Evolutionary conservation across 1,139 yeast species (phyloP).

Genomic region (Candida sanyaensis): DNA sequence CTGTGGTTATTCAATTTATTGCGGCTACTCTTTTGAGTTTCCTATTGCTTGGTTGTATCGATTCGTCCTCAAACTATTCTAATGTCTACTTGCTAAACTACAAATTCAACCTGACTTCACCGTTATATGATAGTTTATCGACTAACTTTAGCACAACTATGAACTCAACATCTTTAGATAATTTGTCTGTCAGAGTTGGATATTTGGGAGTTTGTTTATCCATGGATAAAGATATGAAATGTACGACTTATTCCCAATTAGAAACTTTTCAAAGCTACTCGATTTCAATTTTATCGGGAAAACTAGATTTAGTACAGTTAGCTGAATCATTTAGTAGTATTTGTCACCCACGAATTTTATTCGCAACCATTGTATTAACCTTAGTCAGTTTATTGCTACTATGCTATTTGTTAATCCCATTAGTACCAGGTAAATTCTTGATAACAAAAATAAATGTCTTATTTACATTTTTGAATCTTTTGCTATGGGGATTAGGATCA

Average conservation of each 20-base stretch:
- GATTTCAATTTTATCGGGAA: slow-evolving; percentile 14
- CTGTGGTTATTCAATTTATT: slow-evolving; percentile 32
- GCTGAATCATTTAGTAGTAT: slow-evolving; percentile 45
- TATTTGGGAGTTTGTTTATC: slow-evolving; percentile 53
- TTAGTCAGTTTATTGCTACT: slow-evolving; percentile 40
- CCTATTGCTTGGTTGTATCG: slow-evolving; percentile 54
- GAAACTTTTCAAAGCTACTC: slow-evolving; percentile 17
- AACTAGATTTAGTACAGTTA: slow-evolving; percentile 41
- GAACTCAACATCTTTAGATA: slow-evolving; percentile 19
- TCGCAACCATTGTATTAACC: slow-evolving; percentile 48
- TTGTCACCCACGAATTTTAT: slow-evolving; percentile 56
- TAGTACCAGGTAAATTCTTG: slow-evolving; percentile 44
- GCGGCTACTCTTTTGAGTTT: slow-evolving; percentile 47
- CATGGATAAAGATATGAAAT: slow-evolving; percentile 25
- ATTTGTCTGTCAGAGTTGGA: slow-evolving; percentile 47
- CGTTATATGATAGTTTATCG: slow-evolving; percentile 9
- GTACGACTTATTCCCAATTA: slow-evolving; percentile 31
- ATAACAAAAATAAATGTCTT: slow-evolving; percentile 34
- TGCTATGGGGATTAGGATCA: slow-evolving; percentile 70
- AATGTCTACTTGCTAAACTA: slow-evolving; percentile 47
- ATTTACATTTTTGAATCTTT: slow-evolving; percentile 36
- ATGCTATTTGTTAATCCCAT: slow-evolving; percentile 49
- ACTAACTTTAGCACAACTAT: slow-evolving; percentile 1
- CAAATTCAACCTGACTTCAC: slow-evolving; percentile 39
- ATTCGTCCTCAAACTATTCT: slow-evolving; percentile 39